Conservation (phyloP, 2,329 filamentous ascomycete species). For the Stachybotrys chlorohalonatus region DNA sequence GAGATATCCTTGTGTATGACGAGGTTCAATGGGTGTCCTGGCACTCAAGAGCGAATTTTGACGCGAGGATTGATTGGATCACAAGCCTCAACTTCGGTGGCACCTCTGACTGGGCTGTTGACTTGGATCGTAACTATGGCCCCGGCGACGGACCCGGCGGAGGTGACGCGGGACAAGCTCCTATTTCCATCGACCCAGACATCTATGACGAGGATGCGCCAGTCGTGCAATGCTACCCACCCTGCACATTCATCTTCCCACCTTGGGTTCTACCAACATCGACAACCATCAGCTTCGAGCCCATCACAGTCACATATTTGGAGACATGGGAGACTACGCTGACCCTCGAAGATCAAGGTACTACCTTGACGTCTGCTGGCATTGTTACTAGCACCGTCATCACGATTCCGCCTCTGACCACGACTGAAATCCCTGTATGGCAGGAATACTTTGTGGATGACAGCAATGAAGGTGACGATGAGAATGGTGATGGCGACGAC, state of each 20-base stretch:
- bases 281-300: background rate
- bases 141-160: background rate
- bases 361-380: background rate
- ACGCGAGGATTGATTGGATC: conserved; percentile 2
- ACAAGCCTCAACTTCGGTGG: conserved; percentile 11
- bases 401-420: background rate
- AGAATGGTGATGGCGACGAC: background rate
- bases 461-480: background rate
- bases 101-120: conserved; percentile 14
- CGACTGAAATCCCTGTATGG: background rate
- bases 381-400: background rate
- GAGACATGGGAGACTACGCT: background rate
- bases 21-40: conserved; percentile 11
- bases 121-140: conserved; percentile 5
- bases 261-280: background rate
- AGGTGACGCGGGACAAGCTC: background rate
- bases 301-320: background rate
- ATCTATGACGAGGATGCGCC: background rate
- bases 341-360: background rate
- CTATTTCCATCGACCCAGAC: background rate
- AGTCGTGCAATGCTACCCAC: conserved; percentile 1
- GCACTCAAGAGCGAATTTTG: conserved; percentile 10
- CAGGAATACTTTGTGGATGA: background rate
- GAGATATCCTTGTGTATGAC: conserved; percentile 12
- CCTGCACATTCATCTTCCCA: background rate